Percentiles rank a stretch among this genome's conserved stretches.
Evolutionary conservation across 2,329 filamentous ascomycete genomes (phyloP).

Genomic region (Chalara sp.): DNA sequence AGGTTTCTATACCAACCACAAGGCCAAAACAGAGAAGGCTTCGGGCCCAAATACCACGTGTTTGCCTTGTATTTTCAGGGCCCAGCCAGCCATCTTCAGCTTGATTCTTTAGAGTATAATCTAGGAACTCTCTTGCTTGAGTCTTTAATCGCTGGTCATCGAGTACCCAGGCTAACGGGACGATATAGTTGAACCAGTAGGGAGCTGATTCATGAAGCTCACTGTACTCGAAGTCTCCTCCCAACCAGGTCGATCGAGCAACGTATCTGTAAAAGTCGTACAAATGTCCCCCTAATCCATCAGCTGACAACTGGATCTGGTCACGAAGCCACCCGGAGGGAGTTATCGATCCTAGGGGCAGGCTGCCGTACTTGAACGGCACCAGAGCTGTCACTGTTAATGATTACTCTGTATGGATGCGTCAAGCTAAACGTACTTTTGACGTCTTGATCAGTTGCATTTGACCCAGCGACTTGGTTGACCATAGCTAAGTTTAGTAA

Average conservation of each 20-base stretch:
- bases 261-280: constrained; percentile 50
- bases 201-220: constrained; percentile 45
- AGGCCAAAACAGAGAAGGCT: constrained; percentile 44
- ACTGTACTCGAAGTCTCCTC: constrained; percentile 43
- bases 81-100: constrained; percentile 50
- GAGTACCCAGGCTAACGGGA: constrained; percentile 46
- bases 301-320: constrained; percentile 36
- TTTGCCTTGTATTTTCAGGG: constrained; percentile 36
- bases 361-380: background rate
- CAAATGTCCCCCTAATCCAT: constrained; percentile 41
- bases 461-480: too few relatives aligned
- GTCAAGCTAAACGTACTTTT: too few relatives aligned
- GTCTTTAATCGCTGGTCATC: constrained; percentile 39
- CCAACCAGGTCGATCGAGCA: constrained; percentile 42
- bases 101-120: constrained; percentile 41
- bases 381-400: background rate
- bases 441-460: too few relatives aligned
- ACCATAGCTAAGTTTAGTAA: too few relatives aligned
- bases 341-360: constrained; percentile 24
- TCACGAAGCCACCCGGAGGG: constrained; percentile 40
- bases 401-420: too few relatives aligned
- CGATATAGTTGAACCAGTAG: constrained; percentile 47
- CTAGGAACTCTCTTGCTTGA: constrained; percentile 38
- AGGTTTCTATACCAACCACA: constrained; percentile 11
- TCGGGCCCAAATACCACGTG: constrained; percentile 46